Evolutionary conservation across 2,329 filamentous ascomycete genomes (phyloP), one percentile per base, ranked within the genome.

Genomic region (Colletotrichum aenigma): DNA sequence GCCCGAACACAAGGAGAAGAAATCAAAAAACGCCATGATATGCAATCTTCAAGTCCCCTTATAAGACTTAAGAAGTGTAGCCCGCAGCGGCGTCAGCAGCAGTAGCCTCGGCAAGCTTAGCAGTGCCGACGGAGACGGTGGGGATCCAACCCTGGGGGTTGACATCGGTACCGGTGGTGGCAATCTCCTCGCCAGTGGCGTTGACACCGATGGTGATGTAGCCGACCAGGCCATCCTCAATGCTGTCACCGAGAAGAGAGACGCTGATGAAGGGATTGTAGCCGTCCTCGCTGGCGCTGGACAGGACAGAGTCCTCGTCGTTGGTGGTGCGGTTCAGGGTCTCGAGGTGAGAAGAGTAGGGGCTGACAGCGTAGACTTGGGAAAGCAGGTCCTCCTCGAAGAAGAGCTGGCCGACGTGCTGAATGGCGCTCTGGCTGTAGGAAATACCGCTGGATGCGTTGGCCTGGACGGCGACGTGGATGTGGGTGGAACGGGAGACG

Each of bases 211-310:
- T 78, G 1, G 83, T 83, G 73, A 89, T 87, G 87, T 87, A 89
- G 13, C 81, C 86, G 66, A 89, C 81, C 13, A 89, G 75, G 28
- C 87, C 87, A 52, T 89, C 87, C 1, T 79, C 75, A 6, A 88
- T 78, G 32, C 82, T 81, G 30, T 90, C 86, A 1, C 89, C 89
- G 4, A 91, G 84, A 13, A 87, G 84, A 12, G 88, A 85, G 75
- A 90, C 90, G 78, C 90, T 85, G 68, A 90, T 82, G 78, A 90
- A 85, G 1, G 89, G 89, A 78, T 89, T 88, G 38, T 70, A 65
- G 18, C 86, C 86, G 73, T 87, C 85, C 78, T 85, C 80, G 43
- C 28, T 84, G 78, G 58, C 89, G 85, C 61, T 89, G 86, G n/a
- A 76, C 55, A 89, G 86, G 12, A 77, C 73, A 15, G 66, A 75